phyloP scores from a whole-genome alignment of 805 yeast genomes.

The Kodamaea sagamina region DNA sequence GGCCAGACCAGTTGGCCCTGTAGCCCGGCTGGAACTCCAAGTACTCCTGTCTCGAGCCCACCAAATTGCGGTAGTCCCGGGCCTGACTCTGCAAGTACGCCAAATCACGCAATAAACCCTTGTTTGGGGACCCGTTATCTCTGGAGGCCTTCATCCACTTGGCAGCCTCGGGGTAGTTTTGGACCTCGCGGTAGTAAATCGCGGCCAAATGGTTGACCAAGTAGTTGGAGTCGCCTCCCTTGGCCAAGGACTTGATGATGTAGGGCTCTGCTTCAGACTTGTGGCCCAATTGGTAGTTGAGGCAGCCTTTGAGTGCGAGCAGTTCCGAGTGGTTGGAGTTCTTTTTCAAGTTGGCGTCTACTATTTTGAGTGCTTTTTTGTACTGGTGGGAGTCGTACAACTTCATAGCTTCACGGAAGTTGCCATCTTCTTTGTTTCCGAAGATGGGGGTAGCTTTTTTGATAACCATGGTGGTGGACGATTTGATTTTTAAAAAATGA shows the following conservation, averaged over 20 bases:
- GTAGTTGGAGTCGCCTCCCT: slow-evolving; percentile 57
- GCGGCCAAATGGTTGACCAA: slow-evolving; percentile 86
- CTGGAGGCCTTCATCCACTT: slow-evolving; percentile 74
- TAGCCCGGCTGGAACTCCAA: slow-evolving; percentile 77
- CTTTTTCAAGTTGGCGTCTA: slow-evolving; percentile 77
- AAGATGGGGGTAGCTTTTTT: slow-evolving; percentile 34
- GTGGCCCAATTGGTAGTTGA: slow-evolving; percentile 57
- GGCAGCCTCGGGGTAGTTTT: slow-evolving; percentile 73
- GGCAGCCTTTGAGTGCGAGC: slow-evolving; percentile 80
- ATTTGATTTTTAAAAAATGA: too few relatives aligned
- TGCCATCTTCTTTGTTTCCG: slow-evolving; percentile 64
- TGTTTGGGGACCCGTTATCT: slow-evolving; percentile 76
- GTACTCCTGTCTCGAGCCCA: slow-evolving; percentile 63
- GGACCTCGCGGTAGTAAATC: slow-evolving; percentile 70
- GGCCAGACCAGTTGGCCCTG: slow-evolving; percentile 87
- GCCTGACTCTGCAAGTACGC: slow-evolving; percentile 76
- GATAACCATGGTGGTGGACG: slow-evolving; percentile 17
- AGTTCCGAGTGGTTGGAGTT: slow-evolving; percentile 77
- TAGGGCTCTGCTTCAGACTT: slow-evolving; percentile 63
- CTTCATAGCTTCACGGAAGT: slow-evolving; percentile 78
- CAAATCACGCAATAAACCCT: slow-evolving; percentile 78
- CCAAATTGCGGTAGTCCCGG: slow-evolving; percentile 67
- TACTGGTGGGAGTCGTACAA: slow-evolving; percentile 84
- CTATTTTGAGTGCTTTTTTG: slow-evolving; percentile 75
- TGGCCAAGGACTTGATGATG: slow-evolving; percentile 60